Conservation (phyloP, 805 yeast genomes). For the Saturnispora kantuleensis region DNA sequence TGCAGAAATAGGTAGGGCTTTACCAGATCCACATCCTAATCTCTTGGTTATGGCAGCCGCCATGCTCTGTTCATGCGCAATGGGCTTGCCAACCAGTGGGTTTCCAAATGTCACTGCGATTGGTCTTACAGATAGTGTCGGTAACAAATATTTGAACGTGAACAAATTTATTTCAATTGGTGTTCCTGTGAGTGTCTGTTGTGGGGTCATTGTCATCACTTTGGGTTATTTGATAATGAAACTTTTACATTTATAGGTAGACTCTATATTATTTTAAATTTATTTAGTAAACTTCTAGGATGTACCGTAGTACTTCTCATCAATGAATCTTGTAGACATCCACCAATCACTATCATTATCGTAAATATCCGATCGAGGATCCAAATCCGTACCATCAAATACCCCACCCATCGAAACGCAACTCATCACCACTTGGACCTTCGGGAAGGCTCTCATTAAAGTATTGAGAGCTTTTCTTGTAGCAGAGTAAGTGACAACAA, state of each 20-base stretch:
- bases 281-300: conserved; percentile 10
- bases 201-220: conserved; percentile 63
- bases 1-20: conserved; percentile 72
- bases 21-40: conserved; percentile 77
- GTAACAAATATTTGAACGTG: conserved; percentile 82
- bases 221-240: conserved; percentile 73
- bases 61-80: conserved; percentile 80
- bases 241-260: conserved; percentile 36
- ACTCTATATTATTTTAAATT: background rate
- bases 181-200: conserved; percentile 73
- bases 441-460: conserved; percentile 62
- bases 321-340: conserved; percentile 62
- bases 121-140: conserved; percentile 86
- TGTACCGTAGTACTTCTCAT: conserved; percentile 71
- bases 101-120: conserved; percentile 97
- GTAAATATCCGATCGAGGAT: conserved; percentile 1
- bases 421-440: conserved; percentile 61
- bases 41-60: conserved; percentile 60
- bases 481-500: conserved; percentile 62
- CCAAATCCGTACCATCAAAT: conserved; percentile 22
- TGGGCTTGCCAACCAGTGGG: conserved; percentile 97
- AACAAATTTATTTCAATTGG: conserved; percentile 83
- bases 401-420: conserved; percentile 27
- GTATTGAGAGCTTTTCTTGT: conserved; percentile 71
- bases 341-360: conserved; percentile 35